These are phyloP conservation scores for Mucor circinelloides DNA, from an alignment of 371 early-diverging fungal genomes.

Conservation along the genomic window DNA sequence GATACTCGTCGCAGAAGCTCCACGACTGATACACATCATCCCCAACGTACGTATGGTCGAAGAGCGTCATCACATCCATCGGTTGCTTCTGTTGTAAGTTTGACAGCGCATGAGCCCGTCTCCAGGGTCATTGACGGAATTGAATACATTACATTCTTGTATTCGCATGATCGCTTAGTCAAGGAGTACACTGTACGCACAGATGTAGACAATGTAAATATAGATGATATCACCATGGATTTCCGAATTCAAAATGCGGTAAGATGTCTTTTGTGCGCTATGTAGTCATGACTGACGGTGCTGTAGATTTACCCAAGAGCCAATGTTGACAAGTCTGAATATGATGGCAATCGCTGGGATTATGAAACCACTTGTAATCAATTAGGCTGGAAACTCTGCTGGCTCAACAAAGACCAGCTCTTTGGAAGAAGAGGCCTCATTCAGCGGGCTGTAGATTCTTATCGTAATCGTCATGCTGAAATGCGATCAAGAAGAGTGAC, in stretches of 20 bases:
- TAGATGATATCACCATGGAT: conserved; percentile 16
- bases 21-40: conserved; percentile 2
- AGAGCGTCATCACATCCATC: conserved; percentile 45
- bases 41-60: conserved; percentile 17
- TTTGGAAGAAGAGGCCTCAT: conserved; percentile 82
- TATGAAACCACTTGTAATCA: conserved; percentile 88
- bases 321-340: conserved; percentile 59
- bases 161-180: conserved; percentile 62
- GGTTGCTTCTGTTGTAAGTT: conserved; percentile 48
- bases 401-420: conserved; percentile 75
- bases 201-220: conserved; percentile 43
- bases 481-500: conserved; percentile 73
- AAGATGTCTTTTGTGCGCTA: background rate
- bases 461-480: conserved; percentile 76
- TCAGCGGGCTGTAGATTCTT: conserved; percentile 91
- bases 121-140: conserved; percentile 52
- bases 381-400: conserved; percentile 89
- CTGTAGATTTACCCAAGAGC: conserved; percentile 80
- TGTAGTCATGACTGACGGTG: background rate
- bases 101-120: conserved; percentile 55
- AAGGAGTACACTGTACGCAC: conserved; percentile 77
- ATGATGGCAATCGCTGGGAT: conserved; percentile 86
- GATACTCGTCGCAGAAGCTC: background rate
- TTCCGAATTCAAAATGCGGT: conserved; percentile 27
- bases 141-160: conserved; percentile 67